Base-by-base conservation (phyloP, 75 land plant species). In the Cryptomeria japonica region DNA sequence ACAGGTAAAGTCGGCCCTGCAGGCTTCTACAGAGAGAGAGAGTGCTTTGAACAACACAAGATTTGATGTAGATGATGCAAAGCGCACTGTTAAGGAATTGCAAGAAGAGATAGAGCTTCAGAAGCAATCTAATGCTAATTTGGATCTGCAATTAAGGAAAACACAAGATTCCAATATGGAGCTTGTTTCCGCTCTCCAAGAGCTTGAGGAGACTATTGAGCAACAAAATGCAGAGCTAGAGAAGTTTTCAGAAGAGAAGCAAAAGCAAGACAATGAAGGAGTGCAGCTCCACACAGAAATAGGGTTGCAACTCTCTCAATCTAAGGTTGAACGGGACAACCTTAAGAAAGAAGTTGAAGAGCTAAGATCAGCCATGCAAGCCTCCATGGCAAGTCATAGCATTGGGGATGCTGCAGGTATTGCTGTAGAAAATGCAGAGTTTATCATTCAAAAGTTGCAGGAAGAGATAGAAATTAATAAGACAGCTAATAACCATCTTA, bases 121-220 rank as follows among this genome's bases (percentile, higher is more conserved):
- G 86, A 93, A 92, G 82, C 93, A 94, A 84, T 83, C 91, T 37
- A 94, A 91, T 85, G 90, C 90, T 18, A 41, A 92, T 39, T 85
- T 96, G 68, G 86, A 89, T 19, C 73, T 88, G 37, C 97, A 94
- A 87, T 86, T 94, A 51, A 79, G 82, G 47, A 93, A 90, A 87
- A 91, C 90, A 76, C 96, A 92, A 90, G 95, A 93, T 39, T 91
- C 95, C 41, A 94, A 96, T 47, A 39, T 91, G 68, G 94, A 96
- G 68, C 93, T 96, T 85, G 89, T 93, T 90, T 88, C 90, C 64
- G 86, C 94, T 85, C 92, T 96, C 70, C 91, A 92, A 83, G 97
- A 96, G 70, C 89, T 94, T 15, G 97, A 96, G 87, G 93, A 90
- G 61, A 91, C 91, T 5, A 82, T 94, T 22, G 91, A 95, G 85